These are phyloP conservation scores for Alopecurus myosuroides DNA, from an alignment of 176 grass and related monocot species.

Conservation along the genomic window DNA sequence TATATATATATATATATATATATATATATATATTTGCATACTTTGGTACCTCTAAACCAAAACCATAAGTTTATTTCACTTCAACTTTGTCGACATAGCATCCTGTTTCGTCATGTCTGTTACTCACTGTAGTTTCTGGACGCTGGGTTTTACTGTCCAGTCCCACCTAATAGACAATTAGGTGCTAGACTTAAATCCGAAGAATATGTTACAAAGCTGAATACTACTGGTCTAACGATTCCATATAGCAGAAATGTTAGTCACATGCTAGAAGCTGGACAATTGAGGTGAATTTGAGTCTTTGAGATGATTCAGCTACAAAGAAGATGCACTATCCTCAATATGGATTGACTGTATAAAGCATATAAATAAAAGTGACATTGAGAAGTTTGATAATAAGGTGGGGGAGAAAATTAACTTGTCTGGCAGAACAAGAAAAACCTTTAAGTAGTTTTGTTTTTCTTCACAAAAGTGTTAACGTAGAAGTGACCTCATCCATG, in stretches of 20 bases:
- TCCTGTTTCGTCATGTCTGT: not conserved
- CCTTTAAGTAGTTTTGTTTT: not conserved
- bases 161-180: not conserved
- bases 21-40: too few species aligned
- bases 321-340: not conserved
- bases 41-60: constrained; percentile 13
- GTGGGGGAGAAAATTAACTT: not conserved
- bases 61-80: not conserved
- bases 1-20: too few species aligned
- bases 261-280: constrained; percentile 7
- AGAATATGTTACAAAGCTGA: not conserved
- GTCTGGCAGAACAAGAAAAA: constrained; percentile 8
- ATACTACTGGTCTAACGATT: not conserved
- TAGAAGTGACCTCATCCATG: constrained; percentile 2
- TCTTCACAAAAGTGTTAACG: not conserved
- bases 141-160: not conserved
- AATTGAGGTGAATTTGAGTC: not conserved
- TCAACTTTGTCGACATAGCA: not conserved
- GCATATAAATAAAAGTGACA: not conserved
- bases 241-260: not conserved
- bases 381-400: constrained; percentile 21
- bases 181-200: not conserved
- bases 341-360: constrained; percentile 2
- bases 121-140: not conserved
- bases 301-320: constrained; percentile 16